Percentiles rank a stretch among this genome's conserved stretches.
These are phyloP conservation scores for Colletotrichum gigasporum DNA, from an alignment of 2,329 filamentous ascomycete genomes.

Conservation along the genomic window DNA sequence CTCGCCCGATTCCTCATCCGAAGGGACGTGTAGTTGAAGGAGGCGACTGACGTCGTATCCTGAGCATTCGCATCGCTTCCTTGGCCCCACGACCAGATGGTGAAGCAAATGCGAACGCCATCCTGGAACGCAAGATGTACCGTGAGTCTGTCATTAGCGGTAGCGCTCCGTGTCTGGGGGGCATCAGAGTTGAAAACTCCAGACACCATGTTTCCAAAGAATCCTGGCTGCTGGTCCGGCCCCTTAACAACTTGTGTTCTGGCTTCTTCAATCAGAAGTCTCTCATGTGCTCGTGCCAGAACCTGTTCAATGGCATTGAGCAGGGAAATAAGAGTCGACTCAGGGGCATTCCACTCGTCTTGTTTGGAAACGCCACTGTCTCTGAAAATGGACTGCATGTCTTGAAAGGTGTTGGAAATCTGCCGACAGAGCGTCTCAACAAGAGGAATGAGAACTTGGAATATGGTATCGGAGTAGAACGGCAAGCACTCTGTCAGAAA, in stretches of 20 bases:
- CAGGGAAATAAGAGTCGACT: constrained; percentile 81
- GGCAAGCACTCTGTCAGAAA: constrained; percentile 87
- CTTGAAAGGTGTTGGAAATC: constrained; percentile 76
- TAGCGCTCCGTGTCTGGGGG: constrained; percentile 79
- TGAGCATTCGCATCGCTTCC: constrained; percentile 65
- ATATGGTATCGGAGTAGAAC: constrained; percentile 84
- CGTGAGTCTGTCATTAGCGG: constrained; percentile 92
- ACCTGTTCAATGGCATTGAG: constrained; percentile 94
- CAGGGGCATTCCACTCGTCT: constrained; percentile 58
- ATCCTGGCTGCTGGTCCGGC: constrained; percentile 84
- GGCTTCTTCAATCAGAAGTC: constrained; percentile 79
- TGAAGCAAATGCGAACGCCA: constrained; percentile 89
- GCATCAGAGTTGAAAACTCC: constrained; percentile 86
- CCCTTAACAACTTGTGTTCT: constrained; percentile 75
- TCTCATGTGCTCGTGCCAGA: constrained; percentile 86
- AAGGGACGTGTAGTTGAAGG: constrained; percentile 89
- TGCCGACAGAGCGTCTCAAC: constrained; percentile 90
- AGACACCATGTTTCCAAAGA: constrained; percentile 95
- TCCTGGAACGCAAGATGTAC: constrained; percentile 98
- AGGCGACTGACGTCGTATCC: constrained; percentile 77
- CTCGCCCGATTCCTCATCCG: constrained; percentile 91
- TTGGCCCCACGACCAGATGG: constrained; percentile 94
- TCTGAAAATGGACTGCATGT: constrained; percentile 72
- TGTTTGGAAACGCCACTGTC: constrained; percentile 38
- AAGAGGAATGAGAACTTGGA: constrained; percentile 88